Base-by-base conservation (phyloP, 192 early-diverging fungal species). In the Coemansia sp. region DNA sequence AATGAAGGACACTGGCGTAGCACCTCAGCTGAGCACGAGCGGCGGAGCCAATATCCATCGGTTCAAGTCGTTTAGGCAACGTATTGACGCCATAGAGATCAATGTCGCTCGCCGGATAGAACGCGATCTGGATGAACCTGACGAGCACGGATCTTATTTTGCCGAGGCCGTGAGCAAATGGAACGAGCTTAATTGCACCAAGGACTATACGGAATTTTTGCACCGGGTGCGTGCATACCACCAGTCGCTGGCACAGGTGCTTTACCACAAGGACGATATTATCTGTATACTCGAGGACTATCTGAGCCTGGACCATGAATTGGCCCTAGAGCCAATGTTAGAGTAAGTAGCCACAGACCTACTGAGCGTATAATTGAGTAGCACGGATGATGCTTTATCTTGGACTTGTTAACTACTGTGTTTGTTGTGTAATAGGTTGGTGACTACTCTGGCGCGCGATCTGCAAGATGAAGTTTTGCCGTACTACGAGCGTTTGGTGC, bases 171-270 rank as follows among this genome's bases (percentile, higher is more conserved):
- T 97, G n/a, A 84, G 87, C 22, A 86, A 89, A 65, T 97, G 94
- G 94, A 86, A 81, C 55, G 97, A 99, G 64, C 86, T 95, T n/a
- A 97, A 99, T 79, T 86, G 92, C 68, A 96, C 97, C 5, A 86
- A 80, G 38, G 87, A 92, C 62, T 99, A 94, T 76, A 87, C 86
- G 8, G 80, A 79, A 15, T 95, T 98, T 74, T 72, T 84, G 22
- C 80, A 86, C 15, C 91, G 93, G 8, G 84, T 97, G 27, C 80
- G 78, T 49, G 79, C 84, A 31, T 85, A 88, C 63, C 81, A 87
- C 64, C 86, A 91, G 73, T 92, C 93, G 13, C 84, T 99, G 16
- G 89, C 94, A n/a, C 90, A 93, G 72, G 84, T 99, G 22, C 84
- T 99, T 9, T 94, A 95, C 74, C 95, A 99, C 78, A 95, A 97